phyloP scores from a whole-genome alignment of 352 stramenopile genomes.

The Phytophthora niederhauseri region DNA sequence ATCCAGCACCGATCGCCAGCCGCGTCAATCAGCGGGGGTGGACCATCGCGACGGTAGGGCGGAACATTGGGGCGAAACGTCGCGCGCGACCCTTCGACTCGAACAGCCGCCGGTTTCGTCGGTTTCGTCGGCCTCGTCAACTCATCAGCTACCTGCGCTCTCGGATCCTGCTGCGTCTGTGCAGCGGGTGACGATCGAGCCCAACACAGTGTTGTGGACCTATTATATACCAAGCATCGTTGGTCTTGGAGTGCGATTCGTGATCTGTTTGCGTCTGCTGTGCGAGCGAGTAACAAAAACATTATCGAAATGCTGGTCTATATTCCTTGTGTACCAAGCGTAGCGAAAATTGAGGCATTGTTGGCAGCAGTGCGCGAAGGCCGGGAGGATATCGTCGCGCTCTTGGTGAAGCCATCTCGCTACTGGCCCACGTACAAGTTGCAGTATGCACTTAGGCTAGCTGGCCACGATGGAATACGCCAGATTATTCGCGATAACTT shows the following conservation, averaged over 20 bases:
- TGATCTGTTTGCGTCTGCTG: not conserved
- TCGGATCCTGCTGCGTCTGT: too few species aligned
- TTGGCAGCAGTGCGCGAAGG: not conserved
- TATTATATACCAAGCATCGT: not conserved
- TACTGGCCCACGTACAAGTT: not conserved
- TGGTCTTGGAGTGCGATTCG: not conserved
- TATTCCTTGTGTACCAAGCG: not conserved
- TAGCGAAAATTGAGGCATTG: not conserved
- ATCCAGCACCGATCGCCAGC: too few species aligned
- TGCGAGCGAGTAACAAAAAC: not conserved
- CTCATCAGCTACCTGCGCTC: too few species aligned
- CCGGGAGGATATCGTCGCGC: not conserved
- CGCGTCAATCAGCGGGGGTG: too few species aligned
- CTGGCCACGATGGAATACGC: not conserved
- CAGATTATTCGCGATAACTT: not conserved
- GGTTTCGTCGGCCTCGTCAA: too few species aligned
- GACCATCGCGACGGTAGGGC: too few species aligned
- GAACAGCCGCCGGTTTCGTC: too few species aligned
- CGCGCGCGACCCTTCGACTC: too few species aligned
- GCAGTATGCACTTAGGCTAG: not conserved
- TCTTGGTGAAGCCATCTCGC: not conserved
- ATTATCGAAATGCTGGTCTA: not conserved
- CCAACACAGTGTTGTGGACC: too few species aligned
- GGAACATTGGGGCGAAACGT: too few species aligned
- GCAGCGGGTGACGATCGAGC: too few species aligned